Conservation (phyloP, 805 yeast genomes). For the Starmerella bacillaris region DNA sequence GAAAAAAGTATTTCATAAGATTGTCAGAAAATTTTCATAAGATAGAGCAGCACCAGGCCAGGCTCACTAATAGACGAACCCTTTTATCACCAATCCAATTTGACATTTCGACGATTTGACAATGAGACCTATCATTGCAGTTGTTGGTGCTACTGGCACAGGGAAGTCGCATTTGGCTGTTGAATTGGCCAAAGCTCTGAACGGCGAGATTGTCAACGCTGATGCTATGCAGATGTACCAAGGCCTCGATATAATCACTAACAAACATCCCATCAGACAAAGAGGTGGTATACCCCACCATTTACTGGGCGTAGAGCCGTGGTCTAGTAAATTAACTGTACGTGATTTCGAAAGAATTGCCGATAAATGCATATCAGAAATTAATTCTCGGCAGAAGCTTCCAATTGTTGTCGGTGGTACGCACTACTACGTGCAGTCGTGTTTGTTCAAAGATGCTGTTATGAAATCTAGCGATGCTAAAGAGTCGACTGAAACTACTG, state of each 20-base stretch:
- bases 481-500: background rate
- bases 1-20: constrained; percentile 5
- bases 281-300: constrained; percentile 65
- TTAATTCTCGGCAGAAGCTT: constrained; percentile 46
- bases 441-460: constrained; percentile 18
- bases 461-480: background rate
- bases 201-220: constrained; percentile 86
- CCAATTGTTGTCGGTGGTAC: constrained; percentile 95
- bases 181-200: constrained; percentile 54
- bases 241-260: constrained; percentile 59
- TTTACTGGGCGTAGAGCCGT: constrained; percentile 63
- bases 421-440: constrained; percentile 71
- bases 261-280: constrained; percentile 75
- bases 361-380: constrained; percentile 34
- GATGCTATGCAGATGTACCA: constrained; percentile 93
- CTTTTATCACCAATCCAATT: too few relatives aligned
- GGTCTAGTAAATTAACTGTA: constrained; percentile 53
- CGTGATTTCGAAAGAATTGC: constrained; percentile 69
- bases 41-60: too few relatives aligned
- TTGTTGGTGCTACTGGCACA: constrained; percentile 90
- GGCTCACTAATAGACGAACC: too few relatives aligned
- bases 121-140: constrained; percentile 34
- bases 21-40: background rate
- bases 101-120: background rate
- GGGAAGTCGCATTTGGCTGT: constrained; percentile 79